Evolutionary conservation across 257 asterid species (phyloP), one percentile per base, ranked within the genome.

Genomic region (Capsicum chinense): DNA sequence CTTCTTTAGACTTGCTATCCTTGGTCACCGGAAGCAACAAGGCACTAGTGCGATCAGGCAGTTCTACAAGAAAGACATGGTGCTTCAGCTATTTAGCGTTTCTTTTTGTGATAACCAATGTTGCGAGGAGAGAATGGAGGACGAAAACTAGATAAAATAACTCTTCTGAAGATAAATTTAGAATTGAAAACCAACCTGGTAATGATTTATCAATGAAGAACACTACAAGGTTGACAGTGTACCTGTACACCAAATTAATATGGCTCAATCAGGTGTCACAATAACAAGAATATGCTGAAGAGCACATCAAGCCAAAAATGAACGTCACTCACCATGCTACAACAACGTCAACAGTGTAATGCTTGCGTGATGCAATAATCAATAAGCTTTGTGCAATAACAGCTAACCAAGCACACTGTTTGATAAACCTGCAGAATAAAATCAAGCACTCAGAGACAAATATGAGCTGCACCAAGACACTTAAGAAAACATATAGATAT

Each of bases 341-440:
- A 6, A 95, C 90, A 2, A 97, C 94, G 83, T 97, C 99, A 54
- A 97, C 99, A 2, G 97, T 93, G 90, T 97, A 97, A 88, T 97
- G 99, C 88, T 97, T 97, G 33, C 98, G 97, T 7, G 99, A 95
- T 58, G 99, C 99, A 66, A 97, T 85, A 48, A 97, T 97, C 96
- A 97, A 90, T 84, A 97, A 88, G 90, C 99, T 97, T 84, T 97
- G 99, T 78, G 90, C 84, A 64, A 97, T 74, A 58, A 87, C 98
- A 12, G 87, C 86, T 63, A 97, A 76, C 99, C 99, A 97, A 16
- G 98, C 97, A 67, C 90, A 84, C 82, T 92, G 97, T 91, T 97
- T 97, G 85, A 97, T 79, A 58, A 95, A 91, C 89, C 99, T 97
- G 95, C 85, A 68, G 78, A 58, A 78, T 14, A 13, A 78, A 78